Percentiles rank a stretch among this genome's conserved stretches.
phyloP scores from a whole-genome alignment of 108 stramenopile species.

The Fistulifera pelliculosa region DNA sequence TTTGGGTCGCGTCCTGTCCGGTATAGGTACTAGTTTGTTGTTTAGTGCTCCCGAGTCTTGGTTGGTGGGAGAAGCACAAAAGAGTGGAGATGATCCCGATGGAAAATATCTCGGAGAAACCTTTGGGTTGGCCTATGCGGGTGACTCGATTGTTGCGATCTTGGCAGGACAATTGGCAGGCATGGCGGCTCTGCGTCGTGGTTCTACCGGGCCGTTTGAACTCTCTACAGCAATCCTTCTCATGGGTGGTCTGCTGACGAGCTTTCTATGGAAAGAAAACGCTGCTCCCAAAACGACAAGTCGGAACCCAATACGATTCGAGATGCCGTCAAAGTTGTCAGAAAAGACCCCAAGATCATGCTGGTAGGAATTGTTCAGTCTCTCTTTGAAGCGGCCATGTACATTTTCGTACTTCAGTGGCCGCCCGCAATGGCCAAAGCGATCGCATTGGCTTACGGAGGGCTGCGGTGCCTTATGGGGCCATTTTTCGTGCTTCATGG shows the following conservation, averaged over 20 bases:
- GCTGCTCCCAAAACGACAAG: slow-evolving; percentile 22
- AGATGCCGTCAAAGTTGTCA: slow-evolving; percentile 69
- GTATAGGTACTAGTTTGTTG: slow-evolving; percentile 76
- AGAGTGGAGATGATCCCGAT: slow-evolving; percentile 48
- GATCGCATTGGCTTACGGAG: slow-evolving; percentile 36
- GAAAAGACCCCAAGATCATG: slow-evolving; percentile 75
- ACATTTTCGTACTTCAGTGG: slow-evolving; percentile 92
- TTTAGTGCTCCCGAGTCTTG: slow-evolving; percentile 91
- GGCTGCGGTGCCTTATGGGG: slow-evolving; percentile 64
- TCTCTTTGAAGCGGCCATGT: slow-evolving; percentile 93
- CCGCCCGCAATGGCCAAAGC: slow-evolving; percentile 73
- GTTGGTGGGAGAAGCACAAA: slow-evolving; percentile 87
- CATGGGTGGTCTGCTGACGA: slow-evolving; percentile 65
- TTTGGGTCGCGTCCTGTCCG: slow-evolving; percentile 81
- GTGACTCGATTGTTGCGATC: slow-evolving; percentile 93
- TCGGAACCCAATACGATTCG: slow-evolving; percentile 31
- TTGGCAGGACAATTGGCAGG: slow-evolving; percentile 87
- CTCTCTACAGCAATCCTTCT: slow-evolving; percentile 81
- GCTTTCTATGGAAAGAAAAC: slow-evolving; percentile 91
- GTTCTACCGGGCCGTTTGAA: slow-evolving; percentile 96
- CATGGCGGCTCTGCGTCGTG: slow-evolving; percentile 63
- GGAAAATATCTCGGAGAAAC: slow-evolving; percentile 75
- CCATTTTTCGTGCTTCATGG: slow-evolving; percentile 94
- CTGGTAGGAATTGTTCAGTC: slow-evolving; percentile 82
- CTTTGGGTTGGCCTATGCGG: slow-evolving; percentile 91